Percentiles rank a stretch among this genome's conserved stretches.
phyloP scores from a whole-genome alignment of 2,329 filamentous ascomycete genomes.

The Microdochium trichocladiopsis region DNA sequence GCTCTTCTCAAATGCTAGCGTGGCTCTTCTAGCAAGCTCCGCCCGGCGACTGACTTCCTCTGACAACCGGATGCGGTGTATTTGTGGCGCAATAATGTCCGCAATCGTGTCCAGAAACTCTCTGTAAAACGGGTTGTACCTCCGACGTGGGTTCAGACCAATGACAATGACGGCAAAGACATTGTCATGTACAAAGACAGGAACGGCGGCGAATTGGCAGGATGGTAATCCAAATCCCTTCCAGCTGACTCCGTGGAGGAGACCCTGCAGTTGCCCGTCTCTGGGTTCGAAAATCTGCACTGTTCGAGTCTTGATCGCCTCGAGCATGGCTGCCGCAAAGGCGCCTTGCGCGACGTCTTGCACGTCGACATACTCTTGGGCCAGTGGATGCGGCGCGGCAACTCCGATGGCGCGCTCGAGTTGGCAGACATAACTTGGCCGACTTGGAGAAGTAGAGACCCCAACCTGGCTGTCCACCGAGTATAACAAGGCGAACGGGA shows the following conservation, averaged over 20 bases:
- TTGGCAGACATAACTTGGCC: conserved; percentile 9
- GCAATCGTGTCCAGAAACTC: conserved; percentile 13
- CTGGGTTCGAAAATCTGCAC: conserved; percentile 9
- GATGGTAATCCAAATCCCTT: conserved; percentile 8
- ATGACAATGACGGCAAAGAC: conserved; percentile 13
- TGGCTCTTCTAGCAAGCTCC: conserved; percentile 12
- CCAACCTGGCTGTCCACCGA: conserved; percentile 16
- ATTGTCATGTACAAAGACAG: conserved; percentile 9
- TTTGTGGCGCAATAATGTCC: conserved; percentile 12
- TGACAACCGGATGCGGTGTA: conserved; percentile 11
- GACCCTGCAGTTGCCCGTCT: conserved; percentile 6
- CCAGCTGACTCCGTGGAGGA: conserved; percentile 9
- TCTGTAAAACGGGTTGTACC: conserved; percentile 10
- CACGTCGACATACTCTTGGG: conserved; percentile 10
- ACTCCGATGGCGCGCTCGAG: conserved; percentile 12
- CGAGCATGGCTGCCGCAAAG: conserved; percentile 13
- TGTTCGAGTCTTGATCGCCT: conserved; percentile 7
- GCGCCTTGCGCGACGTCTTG: conserved; percentile 8
- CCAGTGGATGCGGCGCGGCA: conserved; percentile 5
- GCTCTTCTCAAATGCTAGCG: conserved; percentile 12
- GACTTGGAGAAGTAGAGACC: conserved; percentile 5
- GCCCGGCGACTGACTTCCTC: conserved; percentile 14
- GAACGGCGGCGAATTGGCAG: conserved; percentile 12
- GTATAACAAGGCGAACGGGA: conserved; percentile 23
- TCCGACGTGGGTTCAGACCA: conserved; percentile 14